Evolutionary conservation across 2,329 filamentous ascomycete genomes (phyloP), one percentile per base, ranked within the genome.

Genomic region (Pseudofabraea citricarpa): DNA sequence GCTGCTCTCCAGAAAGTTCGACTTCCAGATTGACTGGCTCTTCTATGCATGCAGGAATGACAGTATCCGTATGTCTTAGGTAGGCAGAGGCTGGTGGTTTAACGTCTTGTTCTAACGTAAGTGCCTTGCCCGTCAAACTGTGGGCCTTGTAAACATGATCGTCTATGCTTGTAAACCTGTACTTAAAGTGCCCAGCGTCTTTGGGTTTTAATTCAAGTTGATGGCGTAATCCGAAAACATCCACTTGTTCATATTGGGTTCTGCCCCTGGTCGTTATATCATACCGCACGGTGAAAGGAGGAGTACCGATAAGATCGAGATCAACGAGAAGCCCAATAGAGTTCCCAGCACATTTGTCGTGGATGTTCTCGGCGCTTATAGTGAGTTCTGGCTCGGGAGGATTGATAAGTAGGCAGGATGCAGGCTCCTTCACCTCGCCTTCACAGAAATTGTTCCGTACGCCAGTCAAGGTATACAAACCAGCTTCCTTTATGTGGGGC

Each of bases 321-420:
- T 93, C 86, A 32, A 98, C 87, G 9, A 85, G 79, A 43, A 98
- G 75, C 31, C 93, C 93, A 49, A 98, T 87, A 0, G 93, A 89
- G 58, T 90, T 95, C 37, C 90, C 90, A 26, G 90, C 91, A 62
- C 93, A 98, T 61, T 94, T 95, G 64, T 98, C 93, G 41, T 88
- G 86, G 33, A 98, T 90, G 49, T 90, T 84, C 55, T 95, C 86
- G 6, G 81, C 75, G 23, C 76, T 77, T 39, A 98, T 71, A 4
- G 79, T 73, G 45, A 98, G 64, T 43, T 84, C 80, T 8, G 93
- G 93, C 65, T 95, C 84, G 0, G 93, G 83, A 5, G 93, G 93
- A 53, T 97, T 98, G 52, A 94, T 75, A 42, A 98, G 71, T 46
- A 95, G 73, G 63, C 91, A 97, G n/a, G 90, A 93, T 2, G 91